Evolutionary conservation across 139 green algal species (phyloP).

Genomic region (Mychonastes homosphaera): DNA sequence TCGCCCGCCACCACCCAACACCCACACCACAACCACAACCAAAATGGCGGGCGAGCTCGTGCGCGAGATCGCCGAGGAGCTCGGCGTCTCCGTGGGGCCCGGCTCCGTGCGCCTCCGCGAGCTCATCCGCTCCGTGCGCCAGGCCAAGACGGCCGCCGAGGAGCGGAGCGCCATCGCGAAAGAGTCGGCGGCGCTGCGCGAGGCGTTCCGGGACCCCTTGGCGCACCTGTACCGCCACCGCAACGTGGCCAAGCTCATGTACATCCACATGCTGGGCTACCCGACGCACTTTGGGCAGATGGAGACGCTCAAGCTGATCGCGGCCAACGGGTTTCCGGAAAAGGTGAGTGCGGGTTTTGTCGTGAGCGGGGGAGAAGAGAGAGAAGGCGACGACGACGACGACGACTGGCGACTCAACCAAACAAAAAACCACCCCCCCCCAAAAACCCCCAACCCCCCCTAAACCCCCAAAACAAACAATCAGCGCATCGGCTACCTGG

Average conservation of each 20-base stretch:
- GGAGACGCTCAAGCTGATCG: conserved; percentile 97
- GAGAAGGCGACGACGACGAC: no score
- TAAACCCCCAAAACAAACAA: no score
- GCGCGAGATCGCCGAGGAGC: no score
- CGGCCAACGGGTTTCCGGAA: conserved; percentile 65
- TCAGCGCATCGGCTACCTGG: conserved; percentile 96
- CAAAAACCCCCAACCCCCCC: conserved; percentile 3
- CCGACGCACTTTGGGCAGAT: conserved; percentile 99
- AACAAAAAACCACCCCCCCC: conserved; percentile 3
- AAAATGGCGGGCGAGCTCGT: no score
- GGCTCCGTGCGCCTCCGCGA: conserved; percentile 49
- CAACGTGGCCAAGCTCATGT: conserved; percentile 99
- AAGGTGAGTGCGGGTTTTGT: conserved; percentile 57
- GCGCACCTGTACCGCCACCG: conserved; percentile 48
- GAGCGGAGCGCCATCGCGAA: conserved; percentile 93
- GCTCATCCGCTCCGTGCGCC: conserved; percentile 74
- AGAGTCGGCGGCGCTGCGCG: conserved; percentile 82
- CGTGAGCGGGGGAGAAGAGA: no score
- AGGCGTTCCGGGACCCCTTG: conserved; percentile 60
- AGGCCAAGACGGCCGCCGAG: conserved; percentile 90
- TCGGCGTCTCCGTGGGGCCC: no score
- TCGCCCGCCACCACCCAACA: no score
- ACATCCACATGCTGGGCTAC: conserved; percentile 99
- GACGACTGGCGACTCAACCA: no score
- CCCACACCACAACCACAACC: no score